Percentiles rank a stretch among this genome's conserved stretches.
Evolutionary conservation across 1,284 basidiomycete species (phyloP).

Genomic region (Malassezia nana): DNA sequence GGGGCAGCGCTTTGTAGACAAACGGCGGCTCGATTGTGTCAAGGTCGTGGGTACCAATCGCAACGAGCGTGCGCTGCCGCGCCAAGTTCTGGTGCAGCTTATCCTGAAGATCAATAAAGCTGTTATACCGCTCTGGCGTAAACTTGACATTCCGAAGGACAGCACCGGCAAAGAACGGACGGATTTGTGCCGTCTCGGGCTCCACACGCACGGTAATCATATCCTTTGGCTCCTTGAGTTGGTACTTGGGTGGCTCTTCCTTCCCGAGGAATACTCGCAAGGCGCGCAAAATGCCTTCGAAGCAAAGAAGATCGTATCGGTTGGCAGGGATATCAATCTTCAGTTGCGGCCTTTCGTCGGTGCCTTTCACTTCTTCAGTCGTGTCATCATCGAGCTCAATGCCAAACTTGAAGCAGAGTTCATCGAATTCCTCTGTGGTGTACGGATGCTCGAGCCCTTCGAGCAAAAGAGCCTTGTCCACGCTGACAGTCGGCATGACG

Average conservation of each 20-base stretch:
- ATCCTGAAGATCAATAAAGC: slow-evolving; percentile 93
- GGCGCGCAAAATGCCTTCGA: slow-evolving; percentile 85
- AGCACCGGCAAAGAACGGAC: slow-evolving; percentile 83
- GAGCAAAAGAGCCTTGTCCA: slow-evolving; percentile 91
- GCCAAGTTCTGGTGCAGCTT: slow-evolving; percentile 96
- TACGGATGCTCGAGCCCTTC: slow-evolving; percentile 72
- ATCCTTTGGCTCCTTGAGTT: slow-evolving; percentile 25
- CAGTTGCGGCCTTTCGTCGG: slow-evolving; percentile 79
- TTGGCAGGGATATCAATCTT: slow-evolving; percentile 99
- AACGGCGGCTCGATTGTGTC: slow-evolving; percentile 79
- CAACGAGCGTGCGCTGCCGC: slow-evolving; percentile 76
- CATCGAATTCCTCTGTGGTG: slow-evolving; percentile 72
- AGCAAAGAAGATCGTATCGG: slow-evolving; percentile 89
- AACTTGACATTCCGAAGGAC: slow-evolving; percentile 80
- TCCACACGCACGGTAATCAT: slow-evolving; percentile 29
- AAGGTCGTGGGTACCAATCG: slow-evolving; percentile 95
- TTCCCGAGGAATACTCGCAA: slow-evolving; percentile 75
- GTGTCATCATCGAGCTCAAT: slow-evolving; percentile 98
- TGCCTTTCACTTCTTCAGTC: slow-evolving; percentile 65
- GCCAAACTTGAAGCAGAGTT: slow-evolving; percentile 92
- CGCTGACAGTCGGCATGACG: slow-evolving; percentile 80
- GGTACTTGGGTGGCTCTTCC: slow-evolving; percentile 55
- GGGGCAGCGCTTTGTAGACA: slow-evolving; percentile 78
- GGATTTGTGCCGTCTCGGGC: slow-evolving; percentile 54
- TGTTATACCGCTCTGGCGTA: slow-evolving; percentile 77